Base-by-base conservation (phyloP, 306 rosid genomes). In the Hippophae rhamnoides region DNA sequence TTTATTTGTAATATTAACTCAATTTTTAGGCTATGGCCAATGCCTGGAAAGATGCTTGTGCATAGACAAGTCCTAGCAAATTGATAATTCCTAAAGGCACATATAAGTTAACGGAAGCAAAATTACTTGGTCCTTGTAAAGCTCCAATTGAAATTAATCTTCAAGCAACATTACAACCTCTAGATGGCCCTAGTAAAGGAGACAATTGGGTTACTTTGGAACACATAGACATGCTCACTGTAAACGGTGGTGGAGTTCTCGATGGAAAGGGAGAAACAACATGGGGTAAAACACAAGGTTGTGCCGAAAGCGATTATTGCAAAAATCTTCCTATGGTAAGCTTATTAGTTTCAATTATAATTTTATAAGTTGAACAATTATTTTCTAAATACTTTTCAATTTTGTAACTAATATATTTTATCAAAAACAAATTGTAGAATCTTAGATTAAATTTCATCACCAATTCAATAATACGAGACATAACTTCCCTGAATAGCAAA, bases 41-140 rank as follows among this genome's bases (percentile, higher is more conserved):
- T 3, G 78, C 80, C n/a, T 81, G 80, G 82, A 68, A 26, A n/a
- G 69, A 40, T 0, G 86, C 82, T n/a, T 77, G 82, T 13, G 68
- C 68, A 14, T 40, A 71, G 2, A 3, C 13, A 1, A 27, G 31
- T 7, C 18, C 66, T 4, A 56, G 78, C 8, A 62, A 7, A 46
- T 10, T 80, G 14, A 10, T 65, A 14, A 6, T 72, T 41, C 73
- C 72, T 6, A 27, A 23, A 12, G 77, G 75, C 23, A 62, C 38
- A 12, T 76, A 10, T 60, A 49, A 13, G 0, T 6, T 76, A 45
- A 27, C 40, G 11, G 50, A 23, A 8, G 26, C 53, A 7, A 40
- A 5, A 0, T 8, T 72, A 1, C 8, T 12, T 10, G 81, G 81
- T 0, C 81, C 78, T 27, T 72, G 81, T 65, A 60, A 59, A 9